Evolutionary conservation across 331 rosid species (phyloP).

Genomic region (Erythrophleum ivorense): DNA sequence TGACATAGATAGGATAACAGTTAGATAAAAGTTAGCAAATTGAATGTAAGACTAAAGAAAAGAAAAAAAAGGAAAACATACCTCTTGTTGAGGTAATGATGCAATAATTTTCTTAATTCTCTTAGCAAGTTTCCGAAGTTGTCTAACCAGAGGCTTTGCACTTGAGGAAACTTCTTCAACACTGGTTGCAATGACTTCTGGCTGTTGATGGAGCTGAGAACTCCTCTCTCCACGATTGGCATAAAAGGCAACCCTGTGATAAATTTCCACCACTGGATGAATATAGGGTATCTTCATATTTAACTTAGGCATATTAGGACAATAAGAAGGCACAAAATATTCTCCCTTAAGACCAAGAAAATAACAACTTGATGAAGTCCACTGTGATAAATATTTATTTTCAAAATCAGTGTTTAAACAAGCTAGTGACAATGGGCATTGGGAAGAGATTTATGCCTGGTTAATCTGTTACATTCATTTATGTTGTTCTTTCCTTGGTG

Average conservation of each 20-base stretch:
- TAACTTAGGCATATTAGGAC: conserved; percentile 14
- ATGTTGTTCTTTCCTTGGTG: background rate
- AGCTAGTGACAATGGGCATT: conserved; percentile 3
- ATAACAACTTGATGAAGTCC: conserved; percentile 16
- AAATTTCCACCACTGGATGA: conserved; percentile 47
- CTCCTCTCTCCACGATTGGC: conserved; percentile 70
- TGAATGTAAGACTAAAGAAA: conserved; percentile 19
- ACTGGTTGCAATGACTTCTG: conserved; percentile 65
- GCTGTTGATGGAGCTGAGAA: conserved; percentile 70
- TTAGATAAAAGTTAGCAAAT: conserved; percentile 37
- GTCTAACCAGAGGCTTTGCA: conserved; percentile 77
- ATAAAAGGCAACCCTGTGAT: conserved; percentile 75
- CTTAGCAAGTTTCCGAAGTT: conserved; percentile 67
- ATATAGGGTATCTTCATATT: conserved; percentile 27
- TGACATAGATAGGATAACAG: conserved; percentile 46
- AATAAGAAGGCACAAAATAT: conserved; percentile 25
- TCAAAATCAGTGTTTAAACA: conserved; percentile 24
- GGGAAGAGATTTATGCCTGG: background rate
- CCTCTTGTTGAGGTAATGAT: conserved; percentile 88
- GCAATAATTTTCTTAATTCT: conserved; percentile 75
- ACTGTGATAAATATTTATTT: conserved; percentile 17
- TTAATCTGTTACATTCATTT: background rate
- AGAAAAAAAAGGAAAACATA: conserved; percentile 34
- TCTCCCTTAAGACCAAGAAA: conserved; percentile 8
- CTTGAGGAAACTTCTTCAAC: conserved; percentile 86